A percentile compares a stretch with the other conserved stretches of the same genome.
These are phyloP conservation scores for Friedmanniomyces endolithicus DNA, from an alignment of 495 filamentous ascomycete species.

Conservation along the genomic window DNA sequence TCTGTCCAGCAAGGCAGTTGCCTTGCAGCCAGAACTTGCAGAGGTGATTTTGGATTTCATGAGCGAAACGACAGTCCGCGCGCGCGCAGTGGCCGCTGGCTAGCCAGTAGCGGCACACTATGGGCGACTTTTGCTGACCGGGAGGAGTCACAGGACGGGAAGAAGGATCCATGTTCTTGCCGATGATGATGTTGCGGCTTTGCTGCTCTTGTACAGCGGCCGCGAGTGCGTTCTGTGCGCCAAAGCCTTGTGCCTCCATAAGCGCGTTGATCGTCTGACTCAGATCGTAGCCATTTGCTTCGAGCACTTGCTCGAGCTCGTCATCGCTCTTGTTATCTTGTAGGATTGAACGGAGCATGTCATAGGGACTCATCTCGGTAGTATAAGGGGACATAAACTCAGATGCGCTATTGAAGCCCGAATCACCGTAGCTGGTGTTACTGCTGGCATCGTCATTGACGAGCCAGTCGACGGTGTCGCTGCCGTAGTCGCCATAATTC, in stretches of 20 bases:
- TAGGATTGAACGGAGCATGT: conserved; percentile 91
- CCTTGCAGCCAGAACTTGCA: conserved; percentile 99
- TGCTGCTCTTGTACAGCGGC: conserved; percentile 17
- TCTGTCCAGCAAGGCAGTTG: conserved; percentile 86
- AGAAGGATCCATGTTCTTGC: conserved; percentile 76
- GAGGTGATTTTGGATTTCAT: conserved; percentile 86
- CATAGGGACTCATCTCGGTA: conserved; percentile 91
- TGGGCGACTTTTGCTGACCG: conserved; percentile 51
- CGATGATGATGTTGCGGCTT: conserved; percentile 52
- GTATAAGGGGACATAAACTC: conserved; percentile 67
- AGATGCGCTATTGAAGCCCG: conserved; percentile 52
- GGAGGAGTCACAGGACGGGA: conserved; percentile 64
- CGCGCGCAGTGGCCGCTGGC: conserved; percentile 84
- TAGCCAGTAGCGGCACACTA: conserved; percentile 93
- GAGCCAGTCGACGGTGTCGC: conserved; percentile 91
- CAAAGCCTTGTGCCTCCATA: conserved; percentile 46
- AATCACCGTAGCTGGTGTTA: conserved; percentile 59
- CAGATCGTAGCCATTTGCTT: conserved; percentile 82
- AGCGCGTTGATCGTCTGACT: conserved; percentile 77
- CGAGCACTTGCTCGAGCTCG: conserved; percentile 81
- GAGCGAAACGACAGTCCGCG: conserved; percentile 93
- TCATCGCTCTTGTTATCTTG: conserved; percentile 82
- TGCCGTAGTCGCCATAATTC: conserved; percentile 81
- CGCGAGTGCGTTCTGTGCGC: conserved; percentile 3
- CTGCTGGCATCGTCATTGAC: conserved; percentile 73